These are phyloP conservation scores for Scolecobasidium constrictum DNA, from an alignment of 2,329 filamentous ascomycete species.

Conservation along the genomic window DNA sequence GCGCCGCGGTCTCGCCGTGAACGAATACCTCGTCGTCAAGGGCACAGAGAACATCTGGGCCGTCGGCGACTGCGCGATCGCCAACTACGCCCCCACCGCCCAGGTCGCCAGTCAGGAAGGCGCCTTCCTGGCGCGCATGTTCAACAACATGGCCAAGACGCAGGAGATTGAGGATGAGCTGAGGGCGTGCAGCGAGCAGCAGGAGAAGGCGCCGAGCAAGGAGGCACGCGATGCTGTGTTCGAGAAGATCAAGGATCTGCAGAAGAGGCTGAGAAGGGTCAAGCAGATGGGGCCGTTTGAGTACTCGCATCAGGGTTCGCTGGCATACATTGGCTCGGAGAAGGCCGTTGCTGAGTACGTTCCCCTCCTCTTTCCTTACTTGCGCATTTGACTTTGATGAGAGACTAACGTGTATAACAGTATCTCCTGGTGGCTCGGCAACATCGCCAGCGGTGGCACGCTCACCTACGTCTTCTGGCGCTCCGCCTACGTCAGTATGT, in stretches of 20 bases:
- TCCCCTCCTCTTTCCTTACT: not conserved
- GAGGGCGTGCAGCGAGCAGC: conserved; percentile 49
- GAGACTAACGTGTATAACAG: not conserved
- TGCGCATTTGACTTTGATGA: not conserved
- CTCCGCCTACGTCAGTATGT: conserved; percentile 97
- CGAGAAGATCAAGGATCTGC: conserved; percentile 72
- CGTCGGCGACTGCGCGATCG: conserved; percentile 91
- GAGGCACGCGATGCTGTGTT: conserved; percentile 47
- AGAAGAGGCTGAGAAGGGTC: conserved; percentile 77
- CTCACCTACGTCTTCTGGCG: conserved; percentile 98
- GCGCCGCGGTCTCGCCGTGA: conserved; percentile 86
- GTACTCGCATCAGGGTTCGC: conserved; percentile 93
- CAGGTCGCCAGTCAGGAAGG: conserved; percentile 96
- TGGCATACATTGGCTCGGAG: conserved; percentile 97
- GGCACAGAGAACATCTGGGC: conserved; percentile 97
- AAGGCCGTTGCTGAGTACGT: conserved; percentile 76
- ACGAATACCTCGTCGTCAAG: conserved; percentile 98
- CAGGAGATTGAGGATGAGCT: conserved; percentile 71
- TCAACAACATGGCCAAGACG: conserved; percentile 98
- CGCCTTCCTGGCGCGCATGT: conserved; percentile 84
- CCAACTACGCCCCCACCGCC: conserved; percentile 93
- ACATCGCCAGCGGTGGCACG: conserved; percentile 84
- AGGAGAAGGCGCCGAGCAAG: conserved; percentile 56
- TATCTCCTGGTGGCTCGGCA: conserved; percentile 94
- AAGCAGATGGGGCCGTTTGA: conserved; percentile 97